Evolutionary conservation across 1,139 yeast species (phyloP).

Genomic region (Pichia sp.): DNA sequence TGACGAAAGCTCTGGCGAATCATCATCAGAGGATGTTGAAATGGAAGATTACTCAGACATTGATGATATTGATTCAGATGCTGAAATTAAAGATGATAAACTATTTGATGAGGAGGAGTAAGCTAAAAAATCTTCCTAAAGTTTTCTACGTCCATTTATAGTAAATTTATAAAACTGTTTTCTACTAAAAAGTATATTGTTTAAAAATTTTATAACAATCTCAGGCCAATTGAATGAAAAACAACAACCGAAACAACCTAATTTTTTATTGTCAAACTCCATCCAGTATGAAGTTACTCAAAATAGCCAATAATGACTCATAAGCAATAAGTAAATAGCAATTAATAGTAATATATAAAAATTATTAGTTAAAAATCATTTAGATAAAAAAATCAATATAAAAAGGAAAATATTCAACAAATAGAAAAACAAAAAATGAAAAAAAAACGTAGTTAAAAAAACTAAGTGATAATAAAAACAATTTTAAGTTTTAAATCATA

Average conservation of each 20-base stretch:
- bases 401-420: neutral
- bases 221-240: neutral
- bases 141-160: neutral
- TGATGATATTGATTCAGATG: slow-evolving; percentile 10
- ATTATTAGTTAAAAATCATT: neutral
- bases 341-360: neutral
- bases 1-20: slow-evolving; percentile 23
- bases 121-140: neutral
- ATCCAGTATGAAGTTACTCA: neutral
- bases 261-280: too few species aligned
- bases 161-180: neutral
- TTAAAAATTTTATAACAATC: neutral
- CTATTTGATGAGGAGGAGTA: slow-evolving; percentile 17
- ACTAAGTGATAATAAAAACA: neutral
- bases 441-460: neutral
- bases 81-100: slow-evolving; percentile 16
- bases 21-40: slow-evolving; percentile 22
- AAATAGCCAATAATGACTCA: neutral
- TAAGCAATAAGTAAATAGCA: neutral
- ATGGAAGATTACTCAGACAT: slow-evolving; percentile 12
- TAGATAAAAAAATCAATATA: neutral
- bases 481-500: neutral
- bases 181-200: neutral
- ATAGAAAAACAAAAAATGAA: neutral
- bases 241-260: too few species aligned